A percentile compares a stretch with the other conserved stretches of the same genome.
phyloP scores from a whole-genome alignment of 148 eudicot genomes.

The Polygonum aviculare region DNA sequence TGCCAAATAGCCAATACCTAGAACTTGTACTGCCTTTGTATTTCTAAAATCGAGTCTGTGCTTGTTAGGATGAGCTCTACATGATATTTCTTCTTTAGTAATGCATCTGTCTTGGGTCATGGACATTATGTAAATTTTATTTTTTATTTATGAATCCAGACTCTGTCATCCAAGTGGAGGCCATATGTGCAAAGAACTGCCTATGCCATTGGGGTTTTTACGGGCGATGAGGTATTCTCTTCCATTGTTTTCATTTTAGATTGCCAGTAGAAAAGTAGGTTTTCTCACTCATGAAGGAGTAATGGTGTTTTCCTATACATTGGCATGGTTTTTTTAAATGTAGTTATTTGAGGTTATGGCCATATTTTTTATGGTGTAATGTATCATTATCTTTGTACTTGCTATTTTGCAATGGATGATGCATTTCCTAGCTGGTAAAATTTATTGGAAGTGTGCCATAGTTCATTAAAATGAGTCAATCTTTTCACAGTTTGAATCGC shows the following conservation, averaged over 20 bases:
- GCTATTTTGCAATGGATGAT: background rate
- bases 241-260: background rate
- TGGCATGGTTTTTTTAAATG: background rate
- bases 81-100: background rate
- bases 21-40: constrained; percentile 1
- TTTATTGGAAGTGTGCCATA: background rate
- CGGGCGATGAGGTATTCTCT: constrained; percentile 56
- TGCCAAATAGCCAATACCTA: background rate
- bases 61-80: background rate
- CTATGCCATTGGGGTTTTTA: constrained; percentile 66
- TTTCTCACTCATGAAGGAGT: background rate
- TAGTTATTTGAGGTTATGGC: background rate
- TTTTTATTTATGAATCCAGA: constrained; percentile 20
- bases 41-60: background rate
- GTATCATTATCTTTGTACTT: background rate
- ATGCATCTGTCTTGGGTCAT: background rate
- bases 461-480: background rate
- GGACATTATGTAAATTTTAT: background rate
- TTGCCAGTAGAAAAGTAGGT: background rate
- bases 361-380: background rate
- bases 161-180: constrained; percentile 46
- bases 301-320: background rate
- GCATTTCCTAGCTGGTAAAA: background rate
- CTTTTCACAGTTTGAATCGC: background rate
- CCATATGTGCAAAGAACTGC: constrained; percentile 27